These are phyloP conservation scores for Penicillium freii DNA, from an alignment of 2,329 filamentous ascomycete species.

Conservation along the genomic window DNA sequence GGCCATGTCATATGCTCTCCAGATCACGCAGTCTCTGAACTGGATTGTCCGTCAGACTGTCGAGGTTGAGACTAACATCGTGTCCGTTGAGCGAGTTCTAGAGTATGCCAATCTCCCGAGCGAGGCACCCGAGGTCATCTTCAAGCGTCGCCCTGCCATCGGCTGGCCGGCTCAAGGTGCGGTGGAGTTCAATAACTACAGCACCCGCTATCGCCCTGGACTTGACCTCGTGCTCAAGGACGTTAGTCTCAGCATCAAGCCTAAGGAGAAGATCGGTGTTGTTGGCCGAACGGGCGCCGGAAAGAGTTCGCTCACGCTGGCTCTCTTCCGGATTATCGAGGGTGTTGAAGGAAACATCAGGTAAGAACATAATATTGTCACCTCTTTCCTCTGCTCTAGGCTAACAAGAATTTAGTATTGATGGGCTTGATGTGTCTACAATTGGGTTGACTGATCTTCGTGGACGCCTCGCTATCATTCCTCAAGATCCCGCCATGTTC, in stretches of 20 bases:
- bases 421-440: conserved; percentile 80
- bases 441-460: conserved; percentile 89
- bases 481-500: conserved; percentile 94
- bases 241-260: conserved; percentile 86
- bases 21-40: conserved; percentile 95
- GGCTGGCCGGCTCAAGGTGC: conserved; percentile 89
- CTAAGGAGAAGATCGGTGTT: conserved; percentile 96
- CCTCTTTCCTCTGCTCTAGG: conserved; percentile 12
- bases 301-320: conserved; percentile 89
- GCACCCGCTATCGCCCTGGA: conserved; percentile 84
- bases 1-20: conserved; percentile 93
- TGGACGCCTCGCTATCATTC: conserved; percentile 89
- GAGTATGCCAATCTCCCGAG: conserved; percentile 90
- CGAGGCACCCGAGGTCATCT: conserved; percentile 91
- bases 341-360: conserved; percentile 72
- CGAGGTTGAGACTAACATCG: conserved; percentile 99
- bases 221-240: conserved; percentile 92
- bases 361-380: conserved; percentile 29
- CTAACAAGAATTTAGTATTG: conserved; percentile 60
- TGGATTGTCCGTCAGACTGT: conserved; percentile 99
- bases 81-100: conserved; percentile 94
- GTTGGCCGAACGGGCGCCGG: conserved; percentile 94
- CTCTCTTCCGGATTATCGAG: conserved; percentile 95
- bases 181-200: conserved; percentile 90
- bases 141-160: conserved; percentile 78